Conservation (phyloP, 1,284 basidiomycete genomes). For the Inonotus obliquus region DNA sequence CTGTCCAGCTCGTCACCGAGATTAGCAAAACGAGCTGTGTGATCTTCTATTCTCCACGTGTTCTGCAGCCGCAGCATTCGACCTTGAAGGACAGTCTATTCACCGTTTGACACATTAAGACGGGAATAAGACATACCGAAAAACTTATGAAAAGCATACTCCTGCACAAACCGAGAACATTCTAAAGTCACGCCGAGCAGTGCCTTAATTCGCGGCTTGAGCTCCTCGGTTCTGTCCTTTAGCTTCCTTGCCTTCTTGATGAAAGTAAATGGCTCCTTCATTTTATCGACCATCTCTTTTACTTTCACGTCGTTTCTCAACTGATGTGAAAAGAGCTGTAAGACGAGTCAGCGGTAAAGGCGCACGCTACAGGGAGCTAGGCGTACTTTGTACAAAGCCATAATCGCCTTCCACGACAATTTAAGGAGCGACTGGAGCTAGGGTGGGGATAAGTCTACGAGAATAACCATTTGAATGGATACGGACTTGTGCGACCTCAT, state of each 20-base stretch:
- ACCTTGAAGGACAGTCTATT: background rate
- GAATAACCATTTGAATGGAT: background rate
- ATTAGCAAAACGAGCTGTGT: background rate
- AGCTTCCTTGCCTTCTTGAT: background rate
- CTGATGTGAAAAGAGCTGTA: background rate
- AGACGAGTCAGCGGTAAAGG: background rate
- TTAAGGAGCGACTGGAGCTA: background rate
- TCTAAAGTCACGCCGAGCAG: background rate
- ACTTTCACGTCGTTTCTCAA: background rate
- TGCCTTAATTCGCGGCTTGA: background rate
- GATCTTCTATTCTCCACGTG: background rate
- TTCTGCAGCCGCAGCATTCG: background rate
- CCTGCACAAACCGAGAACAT: background rate
- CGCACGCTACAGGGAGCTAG: background rate
- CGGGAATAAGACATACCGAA: background rate
- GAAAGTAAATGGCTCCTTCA: background rate
- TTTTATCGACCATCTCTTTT: background rate
- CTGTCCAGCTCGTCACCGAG: background rate
- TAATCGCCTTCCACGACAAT: background rate
- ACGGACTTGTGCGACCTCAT: background rate
- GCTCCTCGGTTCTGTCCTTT: background rate
- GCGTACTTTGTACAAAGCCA: background rate
- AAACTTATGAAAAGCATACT: background rate
- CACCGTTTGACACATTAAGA: background rate
- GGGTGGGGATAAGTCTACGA: fast-evolving